Percentiles rank a stretch among this genome's conserved stretches.
Conservation (phyloP, 179 eudicot species). For the Beta lomatogona region DNA sequence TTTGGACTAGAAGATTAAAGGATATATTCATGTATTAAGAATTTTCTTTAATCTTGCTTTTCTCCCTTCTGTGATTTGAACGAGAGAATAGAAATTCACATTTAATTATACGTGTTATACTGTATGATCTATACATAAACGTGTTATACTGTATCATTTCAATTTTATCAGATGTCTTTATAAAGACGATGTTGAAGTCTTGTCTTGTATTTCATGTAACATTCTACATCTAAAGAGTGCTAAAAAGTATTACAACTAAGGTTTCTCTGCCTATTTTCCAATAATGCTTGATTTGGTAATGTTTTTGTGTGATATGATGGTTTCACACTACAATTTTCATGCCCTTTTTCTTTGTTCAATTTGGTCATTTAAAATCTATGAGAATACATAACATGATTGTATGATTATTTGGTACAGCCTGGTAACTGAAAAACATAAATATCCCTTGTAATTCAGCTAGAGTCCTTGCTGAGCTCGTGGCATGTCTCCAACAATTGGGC, state of each 20-base stretch:
- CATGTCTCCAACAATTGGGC: conserved; percentile 10
- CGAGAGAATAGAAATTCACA: not conserved
- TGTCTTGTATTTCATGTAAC: conserved; percentile 6
- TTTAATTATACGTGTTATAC: not conserved
- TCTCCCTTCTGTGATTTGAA: not conserved
- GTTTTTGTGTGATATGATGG: not conserved
- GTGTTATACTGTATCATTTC: not conserved
- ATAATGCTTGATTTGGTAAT: not conserved
- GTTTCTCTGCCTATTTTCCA: not conserved
- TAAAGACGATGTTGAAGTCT: not conserved
- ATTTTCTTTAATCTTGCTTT: not conserved
- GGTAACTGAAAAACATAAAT: conserved; percentile 1
- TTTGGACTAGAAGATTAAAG: not conserved
- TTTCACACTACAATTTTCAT: too few species aligned
- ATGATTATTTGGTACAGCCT: conserved; percentile 9
- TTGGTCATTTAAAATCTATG: not conserved
- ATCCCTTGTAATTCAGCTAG: not conserved
- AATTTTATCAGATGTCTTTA: not conserved
- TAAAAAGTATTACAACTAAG: not conserved
- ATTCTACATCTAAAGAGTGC: not conserved
- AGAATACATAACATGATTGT: not conserved
- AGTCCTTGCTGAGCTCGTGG: conserved; percentile 4
- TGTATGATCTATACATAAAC: too few species aligned
- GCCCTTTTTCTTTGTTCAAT: not conserved
- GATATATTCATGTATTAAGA: not conserved